Conservation (phyloP, 306 rosid genomes). For the Trichosanthes truncata region DNA sequence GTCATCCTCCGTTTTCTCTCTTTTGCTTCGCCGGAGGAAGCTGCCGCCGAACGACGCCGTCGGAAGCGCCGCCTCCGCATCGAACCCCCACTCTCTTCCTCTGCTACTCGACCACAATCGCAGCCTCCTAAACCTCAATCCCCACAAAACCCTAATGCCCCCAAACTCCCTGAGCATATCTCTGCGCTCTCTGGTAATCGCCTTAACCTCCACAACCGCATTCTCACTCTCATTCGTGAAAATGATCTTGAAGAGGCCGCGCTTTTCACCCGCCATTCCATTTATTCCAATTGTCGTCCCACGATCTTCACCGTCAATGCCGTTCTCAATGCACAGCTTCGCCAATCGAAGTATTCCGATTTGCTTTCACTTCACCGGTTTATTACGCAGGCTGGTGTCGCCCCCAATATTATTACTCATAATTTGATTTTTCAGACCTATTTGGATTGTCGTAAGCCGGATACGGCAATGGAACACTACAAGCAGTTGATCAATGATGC, state of each 20-base stretch:
- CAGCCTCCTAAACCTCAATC: slow-evolving; percentile 28
- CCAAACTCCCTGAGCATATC: slow-evolving; percentile 73
- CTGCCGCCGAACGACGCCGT: slow-evolving; percentile 95
- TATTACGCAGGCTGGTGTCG: slow-evolving; percentile 87
- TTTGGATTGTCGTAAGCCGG: slow-evolving; percentile 82
- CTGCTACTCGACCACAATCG: slow-evolving; percentile 28
- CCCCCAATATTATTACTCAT: slow-evolving; percentile 71
- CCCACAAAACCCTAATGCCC: slow-evolving; percentile 65
- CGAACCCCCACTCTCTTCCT: slow-evolving; percentile 88
- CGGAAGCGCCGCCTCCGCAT: slow-evolving; percentile 95
- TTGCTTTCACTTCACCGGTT: slow-evolving; percentile 86
- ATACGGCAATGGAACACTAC: slow-evolving; percentile 80
- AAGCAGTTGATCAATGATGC: slow-evolving; percentile 80
- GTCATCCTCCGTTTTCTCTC: slow-evolving; percentile 55
- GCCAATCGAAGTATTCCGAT: slow-evolving; percentile 81
- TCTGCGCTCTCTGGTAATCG: slow-evolving; percentile 76
- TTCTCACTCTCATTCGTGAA: slow-evolving; percentile 58
- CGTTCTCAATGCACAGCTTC: slow-evolving; percentile 65
- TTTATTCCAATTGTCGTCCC: slow-evolving; percentile 89
- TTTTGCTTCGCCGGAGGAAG: slow-evolving; percentile 83
- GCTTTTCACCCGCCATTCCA: slow-evolving; percentile 82
- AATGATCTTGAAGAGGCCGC: slow-evolving; percentile 95
- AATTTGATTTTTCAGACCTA: slow-evolving; percentile 85
- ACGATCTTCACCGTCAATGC: slow-evolving; percentile 85
- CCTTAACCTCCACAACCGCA: slow-evolving; percentile 68